Evolutionary conservation across 2,329 filamentous ascomycete species (phyloP), one percentile per base, ranked within the genome.

Genomic region (Paraphaeosphaeria sporulosa): DNA sequence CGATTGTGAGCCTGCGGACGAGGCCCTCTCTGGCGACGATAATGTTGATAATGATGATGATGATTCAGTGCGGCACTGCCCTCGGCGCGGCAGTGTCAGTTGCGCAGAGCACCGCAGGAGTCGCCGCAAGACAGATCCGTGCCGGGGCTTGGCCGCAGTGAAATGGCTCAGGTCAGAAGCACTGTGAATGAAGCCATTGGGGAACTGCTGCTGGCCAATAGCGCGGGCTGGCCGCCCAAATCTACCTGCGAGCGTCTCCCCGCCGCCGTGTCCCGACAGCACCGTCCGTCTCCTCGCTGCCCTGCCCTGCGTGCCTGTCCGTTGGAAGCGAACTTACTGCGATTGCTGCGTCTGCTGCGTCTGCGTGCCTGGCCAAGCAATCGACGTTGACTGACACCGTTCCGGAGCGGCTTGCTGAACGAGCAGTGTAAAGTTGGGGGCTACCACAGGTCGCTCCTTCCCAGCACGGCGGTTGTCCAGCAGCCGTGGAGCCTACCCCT

Each of bases 381-480:
- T 40, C 49, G 49, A 52, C 36, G 25, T 27, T 27, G 25, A 27
- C 6, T 27, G 25, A 42, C 50, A 36, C 36, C 38, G 50, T 27
- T 30, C 23, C 38, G 38, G 48, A n/a, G 7, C 19, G 19, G 48
- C 32, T 36, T 36, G 50, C 36, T 53, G 50, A 42, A 30, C 38
- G 48, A 23, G 19, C 32, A 38, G 9, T 40, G 27, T n/a, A 21
- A 38, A 54, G 38, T 32, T 44, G 21, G 51, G 51, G 51, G 51
- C 51, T 54, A 27, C 25, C 25, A 6, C 44, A 54, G 36, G 38
- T 21, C 25, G 51, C 51, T 54, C 51, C 51, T 54, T 54, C 51
- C 51, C 51, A 43, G 25, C 51, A n/a, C 51, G 38, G 51, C 51
- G 51, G 51, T 32, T 23, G 36, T 54, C 51, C 38, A 52, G 23